Conservation (phyloP, 768 basidiomycete genomes). For the Stropharia rugosoannulata region DNA sequence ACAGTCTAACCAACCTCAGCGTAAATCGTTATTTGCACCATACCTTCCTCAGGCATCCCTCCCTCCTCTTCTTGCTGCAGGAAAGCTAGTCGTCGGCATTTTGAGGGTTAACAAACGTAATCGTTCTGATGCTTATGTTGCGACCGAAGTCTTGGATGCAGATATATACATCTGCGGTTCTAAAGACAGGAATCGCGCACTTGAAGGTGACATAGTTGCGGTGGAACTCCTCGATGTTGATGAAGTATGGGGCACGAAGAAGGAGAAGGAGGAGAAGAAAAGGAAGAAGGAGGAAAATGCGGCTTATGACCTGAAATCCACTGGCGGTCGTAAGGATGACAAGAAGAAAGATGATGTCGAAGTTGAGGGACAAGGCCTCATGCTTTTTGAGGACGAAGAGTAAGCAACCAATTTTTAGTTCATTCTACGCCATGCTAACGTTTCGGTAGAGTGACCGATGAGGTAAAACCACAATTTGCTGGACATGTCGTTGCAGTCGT, state of each 20-base stretch:
- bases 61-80: constrained; percentile 93
- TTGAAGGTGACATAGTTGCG: constrained; percentile 98
- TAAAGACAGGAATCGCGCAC: constrained; percentile 96
- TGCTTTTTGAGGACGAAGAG: constrained; percentile 98
- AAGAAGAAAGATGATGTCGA: constrained; percentile 99
- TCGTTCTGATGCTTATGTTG: constrained; percentile 97
- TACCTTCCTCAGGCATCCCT: constrained; percentile 98
- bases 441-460: constrained; percentile 81
- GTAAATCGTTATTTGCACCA: constrained; percentile 97
- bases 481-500: constrained; percentile 99
- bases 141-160: constrained; percentile 96
- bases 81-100: constrained; percentile 96
- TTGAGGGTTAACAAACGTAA: constrained; percentile 98
- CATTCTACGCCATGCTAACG: constrained; percentile 3
- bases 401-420: constrained; percentile 31
- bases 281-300: constrained; percentile 99
- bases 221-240: constrained; percentile 97
- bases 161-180: constrained; percentile 99
- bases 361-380: constrained; percentile 96
- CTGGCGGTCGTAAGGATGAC: constrained; percentile 84
- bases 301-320: constrained; percentile 83
- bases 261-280: constrained; percentile 99
- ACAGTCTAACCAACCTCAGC: constrained; percentile 87
- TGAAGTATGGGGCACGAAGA: constrained; percentile 98
- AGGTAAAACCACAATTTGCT: constrained; percentile 96